Evolutionary conservation across 345 rosid species (phyloP).

Genomic region (Chamaenerion angustifolium): DNA sequence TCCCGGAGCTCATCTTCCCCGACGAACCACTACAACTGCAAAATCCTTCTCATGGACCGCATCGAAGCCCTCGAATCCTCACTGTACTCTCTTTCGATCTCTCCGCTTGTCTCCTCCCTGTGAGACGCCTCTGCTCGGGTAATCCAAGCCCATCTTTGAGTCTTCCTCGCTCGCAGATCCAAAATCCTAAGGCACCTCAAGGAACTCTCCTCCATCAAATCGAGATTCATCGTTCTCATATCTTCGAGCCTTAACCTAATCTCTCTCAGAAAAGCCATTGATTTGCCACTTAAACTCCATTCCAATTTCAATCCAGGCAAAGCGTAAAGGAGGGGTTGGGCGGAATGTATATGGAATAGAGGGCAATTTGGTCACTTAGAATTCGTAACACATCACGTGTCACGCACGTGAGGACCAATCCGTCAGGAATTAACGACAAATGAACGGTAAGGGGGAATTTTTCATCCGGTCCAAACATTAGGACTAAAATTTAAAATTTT

Average conservation of each 20-base stretch:
- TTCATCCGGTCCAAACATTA: no score
- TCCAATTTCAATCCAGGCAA: conserved; percentile 73
- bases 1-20: conserved; percentile 32
- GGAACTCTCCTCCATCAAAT: conserved; percentile 55
- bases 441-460: no score
- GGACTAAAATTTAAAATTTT: no score
- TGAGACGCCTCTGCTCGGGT: conserved; percentile 71
- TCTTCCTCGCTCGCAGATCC: conserved; percentile 68
- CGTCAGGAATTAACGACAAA: no score
- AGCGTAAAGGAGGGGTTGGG: no score
- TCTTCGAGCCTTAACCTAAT: conserved; percentile 37
- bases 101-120: conserved; percentile 37
- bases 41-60: conserved; percentile 8
- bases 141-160: conserved; percentile 66
- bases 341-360: no score
- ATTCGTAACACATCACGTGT: no score
- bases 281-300: conserved; percentile 61
- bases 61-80: conserved; percentile 17
- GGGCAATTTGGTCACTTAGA: no score
- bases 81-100: conserved; percentile 17
- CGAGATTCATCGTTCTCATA: conserved; percentile 48
- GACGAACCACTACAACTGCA: neutral
- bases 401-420: no score
- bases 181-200: conserved; percentile 64
- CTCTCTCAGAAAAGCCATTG: conserved; percentile 41